phyloP scores from a whole-genome alignment of 768 basidiomycete genomes.

The Lactifluus hygrophoroides region DNA sequence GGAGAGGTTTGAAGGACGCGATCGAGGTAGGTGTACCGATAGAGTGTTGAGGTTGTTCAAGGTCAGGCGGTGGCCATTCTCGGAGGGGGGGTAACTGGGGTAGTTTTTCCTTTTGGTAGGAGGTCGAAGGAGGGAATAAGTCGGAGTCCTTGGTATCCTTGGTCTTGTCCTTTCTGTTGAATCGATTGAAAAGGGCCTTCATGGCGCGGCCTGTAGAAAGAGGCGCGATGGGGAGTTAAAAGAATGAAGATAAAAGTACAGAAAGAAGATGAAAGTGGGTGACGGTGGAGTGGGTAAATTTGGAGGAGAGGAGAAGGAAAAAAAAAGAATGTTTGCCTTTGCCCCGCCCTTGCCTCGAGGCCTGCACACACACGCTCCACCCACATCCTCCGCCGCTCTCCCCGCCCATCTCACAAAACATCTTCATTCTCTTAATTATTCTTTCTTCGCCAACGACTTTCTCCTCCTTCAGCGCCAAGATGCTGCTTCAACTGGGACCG shows the following conservation, averaged over 20 bases:
- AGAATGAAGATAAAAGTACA: slow-evolving; percentile 12
- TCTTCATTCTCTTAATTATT: slow-evolving; percentile 41
- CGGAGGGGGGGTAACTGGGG: slow-evolving; percentile 49
- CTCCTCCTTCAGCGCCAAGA: slow-evolving; percentile 45
- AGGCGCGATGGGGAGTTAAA: slow-evolving; percentile 9
- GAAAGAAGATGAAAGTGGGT: background rate
- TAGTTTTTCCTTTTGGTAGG: slow-evolving; percentile 49
- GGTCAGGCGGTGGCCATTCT: slow-evolving; percentile 51
- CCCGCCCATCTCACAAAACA: slow-evolving; percentile 60
- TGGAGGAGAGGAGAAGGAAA: slow-evolving; percentile 5
- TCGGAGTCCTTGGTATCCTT: slow-evolving; percentile 35
- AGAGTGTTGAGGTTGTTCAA: slow-evolving; percentile 21
- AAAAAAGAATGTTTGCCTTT: slow-evolving; percentile 3
- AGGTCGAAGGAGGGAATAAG: slow-evolving; percentile 20
- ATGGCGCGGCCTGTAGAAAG: slow-evolving; percentile 32
- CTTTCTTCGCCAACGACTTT: slow-evolving; percentile 35
- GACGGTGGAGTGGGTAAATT: slow-evolving; percentile 19
- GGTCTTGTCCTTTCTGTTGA: slow-evolving; percentile 66
- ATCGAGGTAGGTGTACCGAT: slow-evolving; percentile 30
- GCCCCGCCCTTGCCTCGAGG: slow-evolving; percentile 19
- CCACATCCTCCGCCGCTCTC: slow-evolving; percentile 43
- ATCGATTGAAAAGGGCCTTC: slow-evolving; percentile 78
- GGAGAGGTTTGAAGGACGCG: slow-evolving; percentile 60
- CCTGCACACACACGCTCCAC: background rate
- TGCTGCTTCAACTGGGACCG: too few relatives aligned